Conservation (phyloP, 345 rosid species). For the Citrus australasica region DNA sequence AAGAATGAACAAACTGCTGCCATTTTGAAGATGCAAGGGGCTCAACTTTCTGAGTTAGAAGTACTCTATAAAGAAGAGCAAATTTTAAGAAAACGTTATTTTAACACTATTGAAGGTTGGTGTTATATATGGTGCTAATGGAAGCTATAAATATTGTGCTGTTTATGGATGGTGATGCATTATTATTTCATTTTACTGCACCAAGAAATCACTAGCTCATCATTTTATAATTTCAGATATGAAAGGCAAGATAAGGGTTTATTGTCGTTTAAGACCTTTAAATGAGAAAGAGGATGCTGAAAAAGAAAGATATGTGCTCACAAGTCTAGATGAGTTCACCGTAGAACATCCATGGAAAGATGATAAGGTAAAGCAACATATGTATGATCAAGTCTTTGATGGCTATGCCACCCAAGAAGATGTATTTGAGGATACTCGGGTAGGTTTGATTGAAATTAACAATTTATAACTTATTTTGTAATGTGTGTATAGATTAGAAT, state of each 20-base stretch:
- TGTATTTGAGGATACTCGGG: slow-evolving; percentile 90
- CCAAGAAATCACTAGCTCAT: neutral
- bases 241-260: slow-evolving; percentile 96
- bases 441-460: slow-evolving; percentile 24
- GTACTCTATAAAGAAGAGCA: slow-evolving; percentile 88
- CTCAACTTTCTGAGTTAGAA: slow-evolving; percentile 90
- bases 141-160: neutral
- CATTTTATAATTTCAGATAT: slow-evolving; percentile 53
- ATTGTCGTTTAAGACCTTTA: slow-evolving; percentile 80
- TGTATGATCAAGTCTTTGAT: slow-evolving; percentile 93
- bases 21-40: slow-evolving; percentile 91
- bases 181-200: neutral
- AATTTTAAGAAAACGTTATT: slow-evolving; percentile 76
- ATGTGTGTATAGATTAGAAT: neutral
- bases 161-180: neutral
- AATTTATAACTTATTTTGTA: neutral
- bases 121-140: neutral
- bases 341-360: slow-evolving; percentile 95
- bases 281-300: slow-evolving; percentile 72
- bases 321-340: slow-evolving; percentile 76
- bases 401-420: slow-evolving; percentile 69
- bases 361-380: slow-evolving; percentile 79
- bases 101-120: slow-evolving; percentile 90
- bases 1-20: slow-evolving; percentile 98
- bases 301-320: slow-evolving; percentile 44